phyloP scores from a whole-genome alignment of 1,284 basidiomycete genomes.

The Erythrobasidium hasegawianum region DNA sequence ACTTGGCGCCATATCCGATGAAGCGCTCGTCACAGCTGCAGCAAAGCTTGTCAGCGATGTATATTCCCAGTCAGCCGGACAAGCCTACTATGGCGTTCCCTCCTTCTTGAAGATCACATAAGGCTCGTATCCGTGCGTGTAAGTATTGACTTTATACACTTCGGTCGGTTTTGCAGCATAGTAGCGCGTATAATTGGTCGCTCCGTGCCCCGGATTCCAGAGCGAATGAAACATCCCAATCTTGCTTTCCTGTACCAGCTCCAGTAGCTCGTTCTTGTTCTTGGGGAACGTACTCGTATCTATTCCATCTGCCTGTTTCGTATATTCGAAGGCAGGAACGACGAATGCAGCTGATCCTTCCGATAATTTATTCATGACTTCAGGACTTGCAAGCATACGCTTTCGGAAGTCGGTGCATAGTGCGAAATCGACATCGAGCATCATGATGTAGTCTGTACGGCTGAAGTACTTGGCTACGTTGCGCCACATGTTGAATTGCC shows the following conservation, averaged over 20 bases:
- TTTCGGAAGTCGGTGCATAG: constrained; percentile 71
- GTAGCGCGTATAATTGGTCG: constrained; percentile 68
- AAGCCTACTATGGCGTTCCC: constrained; percentile 63
- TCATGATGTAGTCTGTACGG: constrained; percentile 74
- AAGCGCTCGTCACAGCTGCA: constrained; percentile 80
- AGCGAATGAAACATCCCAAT: constrained; percentile 69
- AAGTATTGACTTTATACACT: constrained; percentile 66
- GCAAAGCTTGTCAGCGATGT: not conserved
- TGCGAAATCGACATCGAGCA: constrained; percentile 81
- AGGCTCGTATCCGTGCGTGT: constrained; percentile 76
- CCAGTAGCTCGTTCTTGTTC: constrained; percentile 61
- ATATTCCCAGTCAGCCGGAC: not conserved
- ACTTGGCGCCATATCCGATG: constrained; percentile 68
- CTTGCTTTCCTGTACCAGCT: constrained; percentile 56
- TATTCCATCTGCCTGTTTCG: constrained; percentile 60
- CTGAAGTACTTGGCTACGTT: constrained; percentile 75
- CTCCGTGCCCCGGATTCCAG: constrained; percentile 73
- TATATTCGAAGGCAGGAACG: constrained; percentile 72
- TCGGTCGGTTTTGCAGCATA: constrained; percentile 62
- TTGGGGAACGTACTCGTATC: constrained; percentile 61
- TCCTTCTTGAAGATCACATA: constrained; percentile 74
- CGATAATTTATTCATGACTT: constrained; percentile 51
- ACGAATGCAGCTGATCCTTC: constrained; percentile 65
- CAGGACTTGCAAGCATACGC: constrained; percentile 52
- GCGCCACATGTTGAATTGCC: constrained; percentile 80